A percentile compares a stretch with the other conserved stretches of the same genome.
Conservation (phyloP, 371 early-diverging fungal species). For the Mucor sp. region DNA sequence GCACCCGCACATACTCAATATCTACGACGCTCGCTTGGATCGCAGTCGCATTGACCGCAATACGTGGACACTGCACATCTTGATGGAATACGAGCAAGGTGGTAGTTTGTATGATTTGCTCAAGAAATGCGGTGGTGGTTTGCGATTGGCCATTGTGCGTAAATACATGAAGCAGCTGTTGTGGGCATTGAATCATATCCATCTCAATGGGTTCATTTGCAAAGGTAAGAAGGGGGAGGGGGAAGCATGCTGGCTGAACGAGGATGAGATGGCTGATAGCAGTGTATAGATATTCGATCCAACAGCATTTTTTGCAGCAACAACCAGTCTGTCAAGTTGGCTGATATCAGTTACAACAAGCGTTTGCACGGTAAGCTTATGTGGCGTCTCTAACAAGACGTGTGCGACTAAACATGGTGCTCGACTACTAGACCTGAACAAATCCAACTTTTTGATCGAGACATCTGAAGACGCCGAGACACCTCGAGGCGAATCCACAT, state of each 20-base stretch:
- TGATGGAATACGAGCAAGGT: constrained; percentile 56
- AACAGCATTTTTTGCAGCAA: constrained; percentile 41
- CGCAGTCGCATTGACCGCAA: constrained; percentile 28
- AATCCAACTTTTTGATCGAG: constrained; percentile 41
- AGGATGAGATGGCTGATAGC: not conserved
- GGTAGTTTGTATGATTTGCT: constrained; percentile 48
- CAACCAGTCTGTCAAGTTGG: constrained; percentile 42
- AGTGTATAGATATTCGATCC: constrained; percentile 39
- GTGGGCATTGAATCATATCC: constrained; percentile 59
- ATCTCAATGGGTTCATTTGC: constrained; percentile 62
- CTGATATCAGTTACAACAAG: constrained; percentile 51
- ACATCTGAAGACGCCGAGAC: constrained; percentile 37
- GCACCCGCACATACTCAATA: constrained; percentile 54
- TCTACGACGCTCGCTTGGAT: constrained; percentile 61
- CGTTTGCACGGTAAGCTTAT: constrained; percentile 42
- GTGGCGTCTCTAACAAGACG: not conserved
- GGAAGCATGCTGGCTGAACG: not conserved
- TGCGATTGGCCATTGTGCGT: constrained; percentile 49
- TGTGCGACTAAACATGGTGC: not conserved
- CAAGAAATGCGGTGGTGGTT: constrained; percentile 53
- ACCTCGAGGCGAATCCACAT: constrained; percentile 14
- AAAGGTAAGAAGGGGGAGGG: constrained; percentile 40
- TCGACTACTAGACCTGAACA: constrained; percentile 38
- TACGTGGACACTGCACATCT: constrained; percentile 57
- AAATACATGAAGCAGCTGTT: constrained; percentile 64